Conservation (phyloP, 805 yeast genomes). For the Yarrowia sp. region DNA sequence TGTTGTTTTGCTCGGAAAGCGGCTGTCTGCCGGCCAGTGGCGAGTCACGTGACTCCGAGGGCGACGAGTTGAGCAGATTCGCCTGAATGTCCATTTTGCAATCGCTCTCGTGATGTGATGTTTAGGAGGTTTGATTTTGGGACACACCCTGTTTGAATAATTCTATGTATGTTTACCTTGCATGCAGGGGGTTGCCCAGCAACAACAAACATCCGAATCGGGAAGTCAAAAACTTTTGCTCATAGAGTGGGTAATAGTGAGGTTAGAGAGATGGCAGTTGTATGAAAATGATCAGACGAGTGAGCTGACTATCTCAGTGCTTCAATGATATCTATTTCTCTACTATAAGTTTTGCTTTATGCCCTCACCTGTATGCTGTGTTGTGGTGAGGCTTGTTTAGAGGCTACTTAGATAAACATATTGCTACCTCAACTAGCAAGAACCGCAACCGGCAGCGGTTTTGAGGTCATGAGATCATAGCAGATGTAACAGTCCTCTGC, state of each 20-base stretch:
- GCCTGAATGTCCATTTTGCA: background rate
- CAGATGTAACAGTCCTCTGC: too few species aligned
- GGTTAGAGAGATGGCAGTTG: too few species aligned
- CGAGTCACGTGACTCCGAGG: slow-evolving; percentile 10
- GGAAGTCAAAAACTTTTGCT: background rate
- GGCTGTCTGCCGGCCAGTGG: slow-evolving; percentile 9
- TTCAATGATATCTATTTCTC: too few species aligned
- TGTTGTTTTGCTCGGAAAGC: slow-evolving; percentile 8
- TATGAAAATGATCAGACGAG: too few species aligned
- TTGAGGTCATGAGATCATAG: too few species aligned
- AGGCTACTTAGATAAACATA: background rate
- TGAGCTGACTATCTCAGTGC: background rate
- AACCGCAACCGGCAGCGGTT: too few species aligned
- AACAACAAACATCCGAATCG: slow-evolving; percentile 25
- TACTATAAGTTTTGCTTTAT: background rate
- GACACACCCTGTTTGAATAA: slow-evolving; percentile 3
- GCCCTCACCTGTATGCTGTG: background rate
- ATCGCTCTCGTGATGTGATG: slow-evolving; percentile 8
- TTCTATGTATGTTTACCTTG: slow-evolving; percentile 29
- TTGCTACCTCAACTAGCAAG: background rate
- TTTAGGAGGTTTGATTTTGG: slow-evolving; percentile 11
- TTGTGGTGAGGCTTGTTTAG: background rate
- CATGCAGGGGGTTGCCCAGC: slow-evolving; percentile 37
- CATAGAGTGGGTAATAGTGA: too few species aligned
- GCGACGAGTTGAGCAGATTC: background rate